Evolutionary conservation across 2,329 filamentous ascomycete genomes (phyloP).

Genomic region (Macrophomina pseudophaseolina): DNA sequence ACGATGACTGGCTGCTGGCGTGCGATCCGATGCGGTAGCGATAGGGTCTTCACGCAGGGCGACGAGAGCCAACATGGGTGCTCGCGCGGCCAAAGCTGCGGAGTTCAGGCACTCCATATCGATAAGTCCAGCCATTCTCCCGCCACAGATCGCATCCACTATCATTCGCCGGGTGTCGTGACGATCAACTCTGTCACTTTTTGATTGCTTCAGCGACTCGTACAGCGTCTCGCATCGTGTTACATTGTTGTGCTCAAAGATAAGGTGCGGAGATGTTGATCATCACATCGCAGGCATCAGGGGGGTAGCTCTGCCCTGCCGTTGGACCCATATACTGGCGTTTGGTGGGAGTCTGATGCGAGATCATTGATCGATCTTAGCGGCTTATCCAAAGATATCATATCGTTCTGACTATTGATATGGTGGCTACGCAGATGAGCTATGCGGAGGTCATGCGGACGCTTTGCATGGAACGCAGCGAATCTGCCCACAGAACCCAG

Average conservation of each 20-base stretch:
- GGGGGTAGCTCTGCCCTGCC: constrained; percentile 2
- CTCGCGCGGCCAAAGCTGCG: constrained; percentile 14
- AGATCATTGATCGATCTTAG: not conserved
- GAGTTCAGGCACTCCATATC: constrained; percentile 20
- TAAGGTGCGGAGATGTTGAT: not conserved
- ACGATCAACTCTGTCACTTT: not conserved
- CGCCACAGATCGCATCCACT: not conserved
- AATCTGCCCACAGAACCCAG: too few species aligned
- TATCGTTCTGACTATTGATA: not conserved
- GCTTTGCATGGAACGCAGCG: too few species aligned
- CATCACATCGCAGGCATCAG: not conserved
- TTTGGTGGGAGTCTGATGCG: not conserved
- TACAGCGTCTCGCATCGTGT: not conserved
- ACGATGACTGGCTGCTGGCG: constrained; percentile 16
- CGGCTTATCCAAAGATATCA: not conserved
- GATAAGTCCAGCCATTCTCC: constrained; percentile 14
- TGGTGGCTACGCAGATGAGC: not conserved
- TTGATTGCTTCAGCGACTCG: not conserved
- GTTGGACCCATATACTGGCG: not conserved
- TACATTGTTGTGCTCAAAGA: not conserved
- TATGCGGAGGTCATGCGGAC: too few species aligned
- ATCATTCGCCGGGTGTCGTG: not conserved
- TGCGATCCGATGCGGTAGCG: constrained; percentile 11
- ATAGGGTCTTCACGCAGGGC: constrained; percentile 24
- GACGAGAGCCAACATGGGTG: constrained; percentile 18